These are phyloP conservation scores for Cercophora newfieldiana DNA, from an alignment of 495 filamentous ascomycete genomes.

Conservation along the genomic window DNA sequence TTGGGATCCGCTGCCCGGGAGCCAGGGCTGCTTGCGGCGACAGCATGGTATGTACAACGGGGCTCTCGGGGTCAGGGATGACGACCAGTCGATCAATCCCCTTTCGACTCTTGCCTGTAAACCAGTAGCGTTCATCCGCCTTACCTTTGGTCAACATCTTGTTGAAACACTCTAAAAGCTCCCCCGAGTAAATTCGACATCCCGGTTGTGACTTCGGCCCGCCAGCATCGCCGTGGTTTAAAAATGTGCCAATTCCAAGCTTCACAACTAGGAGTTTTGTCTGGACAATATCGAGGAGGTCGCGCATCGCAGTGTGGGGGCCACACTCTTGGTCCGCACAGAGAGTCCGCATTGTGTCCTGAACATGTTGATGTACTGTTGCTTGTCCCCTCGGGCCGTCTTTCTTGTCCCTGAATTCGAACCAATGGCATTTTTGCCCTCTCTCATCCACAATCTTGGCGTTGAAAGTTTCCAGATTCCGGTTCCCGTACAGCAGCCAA, in stretches of 20 bases:
- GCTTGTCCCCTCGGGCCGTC: constrained; percentile 4
- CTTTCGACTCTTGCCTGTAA: neutral
- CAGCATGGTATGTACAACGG: neutral
- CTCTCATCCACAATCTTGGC: constrained; percentile 5
- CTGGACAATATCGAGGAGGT: constrained; percentile 26
- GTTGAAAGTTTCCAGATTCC: constrained; percentile 26
- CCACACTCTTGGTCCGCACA: constrained; percentile 14
- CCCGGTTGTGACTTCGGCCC: neutral
- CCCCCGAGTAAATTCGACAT: constrained; percentile 14
- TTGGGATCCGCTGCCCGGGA: neutral
- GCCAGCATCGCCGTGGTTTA: neutral
- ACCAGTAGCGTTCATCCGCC: constrained; percentile 19
- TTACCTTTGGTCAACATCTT: constrained; percentile 16
- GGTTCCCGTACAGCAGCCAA: constrained; percentile 37
- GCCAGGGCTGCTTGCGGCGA: neutral
- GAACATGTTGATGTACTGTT: constrained; percentile 15
- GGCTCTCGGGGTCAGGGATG: neutral
- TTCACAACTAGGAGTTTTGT: constrained; percentile 29
- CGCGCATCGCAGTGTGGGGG: constrained; percentile 20
- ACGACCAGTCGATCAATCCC: neutral
- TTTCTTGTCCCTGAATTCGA: neutral
- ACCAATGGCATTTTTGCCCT: constrained; percentile 6
- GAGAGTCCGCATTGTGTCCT: neutral
- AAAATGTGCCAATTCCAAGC: constrained; percentile 13
- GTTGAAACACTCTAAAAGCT: constrained; percentile 14